Percentiles rank a stretch among this genome's conserved stretches.
phyloP scores from a whole-genome alignment of 2,329 filamentous ascomycete species.

The Fusarium azukiicola region DNA sequence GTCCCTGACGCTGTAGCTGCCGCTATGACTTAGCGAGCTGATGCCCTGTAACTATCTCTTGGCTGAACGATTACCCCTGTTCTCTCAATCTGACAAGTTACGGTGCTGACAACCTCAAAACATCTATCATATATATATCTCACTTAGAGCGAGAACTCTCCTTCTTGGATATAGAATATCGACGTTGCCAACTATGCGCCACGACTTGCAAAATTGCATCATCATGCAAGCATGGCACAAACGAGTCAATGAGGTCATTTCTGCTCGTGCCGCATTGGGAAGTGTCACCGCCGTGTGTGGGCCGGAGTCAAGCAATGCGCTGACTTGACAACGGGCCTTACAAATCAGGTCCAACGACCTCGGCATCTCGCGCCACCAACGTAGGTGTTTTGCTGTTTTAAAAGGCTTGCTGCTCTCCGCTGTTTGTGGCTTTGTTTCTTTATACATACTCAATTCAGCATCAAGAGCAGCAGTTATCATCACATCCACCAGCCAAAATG shows the following conservation, averaged over 20 bases:
- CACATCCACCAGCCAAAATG: slow-evolving; percentile 53
- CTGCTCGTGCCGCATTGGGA: slow-evolving; percentile 39
- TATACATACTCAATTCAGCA: neutral
- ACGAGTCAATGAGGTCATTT: slow-evolving; percentile 37
- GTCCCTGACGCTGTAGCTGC: neutral
- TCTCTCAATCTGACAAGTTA: neutral
- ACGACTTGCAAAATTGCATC: neutral
- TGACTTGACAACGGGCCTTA: slow-evolving; percentile 38
- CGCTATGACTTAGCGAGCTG: neutral
- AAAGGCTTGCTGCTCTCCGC: neutral
- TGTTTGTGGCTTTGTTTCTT: neutral
- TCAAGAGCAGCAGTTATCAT: neutral
- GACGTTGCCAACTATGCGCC: no score
- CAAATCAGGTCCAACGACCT: slow-evolving; percentile 24
- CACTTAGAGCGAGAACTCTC: neutral
- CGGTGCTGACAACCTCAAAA: neutral
- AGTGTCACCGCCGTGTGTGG: slow-evolving; percentile 46
- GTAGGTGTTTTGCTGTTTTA: neutral
- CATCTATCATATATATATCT: neutral
- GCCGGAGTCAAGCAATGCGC: slow-evolving; percentile 25
- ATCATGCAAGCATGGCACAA: neutral
- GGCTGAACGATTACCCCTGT: neutral
- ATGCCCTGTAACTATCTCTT: slow-evolving; percentile 3
- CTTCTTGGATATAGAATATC: neutral
- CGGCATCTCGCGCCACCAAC: slow-evolving; percentile 29